Evolutionary conservation across 768 basidiomycete species (phyloP).

Genomic region (Phanerochaete sordida): DNA sequence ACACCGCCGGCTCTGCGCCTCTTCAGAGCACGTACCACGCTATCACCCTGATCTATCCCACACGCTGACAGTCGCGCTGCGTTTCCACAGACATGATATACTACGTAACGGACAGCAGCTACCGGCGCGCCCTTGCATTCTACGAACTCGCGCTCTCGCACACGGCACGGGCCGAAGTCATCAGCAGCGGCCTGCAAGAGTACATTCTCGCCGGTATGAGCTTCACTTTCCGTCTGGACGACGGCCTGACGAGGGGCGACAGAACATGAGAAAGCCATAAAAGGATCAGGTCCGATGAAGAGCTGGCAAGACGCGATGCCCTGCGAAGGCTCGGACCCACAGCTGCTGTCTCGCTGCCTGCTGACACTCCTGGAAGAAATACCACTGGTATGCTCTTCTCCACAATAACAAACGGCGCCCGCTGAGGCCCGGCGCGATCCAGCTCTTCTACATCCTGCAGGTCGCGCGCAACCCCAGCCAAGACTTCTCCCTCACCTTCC

Average conservation of each 20-base stretch:
- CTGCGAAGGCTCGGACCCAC: neutral
- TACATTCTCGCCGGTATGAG: conserved; percentile 3
- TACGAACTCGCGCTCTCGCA: neutral
- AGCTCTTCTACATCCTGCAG: neutral
- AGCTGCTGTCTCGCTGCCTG: too few species aligned
- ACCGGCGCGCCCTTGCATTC: neutral
- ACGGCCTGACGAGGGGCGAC: neutral
- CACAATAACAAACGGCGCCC: neutral
- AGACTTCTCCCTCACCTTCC: neutral
- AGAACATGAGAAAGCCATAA: neutral
- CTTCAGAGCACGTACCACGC: too few species aligned
- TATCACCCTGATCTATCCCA: too few species aligned
- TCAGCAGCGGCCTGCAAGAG: conserved; percentile 1
- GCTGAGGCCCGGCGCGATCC: neutral
- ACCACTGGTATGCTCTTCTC: neutral
- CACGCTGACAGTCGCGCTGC: too few species aligned
- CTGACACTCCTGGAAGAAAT: neutral
- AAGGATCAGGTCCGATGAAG: too few species aligned
- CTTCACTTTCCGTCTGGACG: neutral
- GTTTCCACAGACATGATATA: neutral
- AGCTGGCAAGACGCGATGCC: neutral
- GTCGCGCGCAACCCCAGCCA: neutral
- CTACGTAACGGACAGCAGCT: neutral
- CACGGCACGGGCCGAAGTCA: neutral
- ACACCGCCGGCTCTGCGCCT: too few species aligned